Percentiles rank a stretch among this genome's conserved stretches.
These are phyloP conservation scores for Boletus semigastroideus DNA, from an alignment of 1,284 basidiomycete species.

Conservation along the genomic window DNA sequence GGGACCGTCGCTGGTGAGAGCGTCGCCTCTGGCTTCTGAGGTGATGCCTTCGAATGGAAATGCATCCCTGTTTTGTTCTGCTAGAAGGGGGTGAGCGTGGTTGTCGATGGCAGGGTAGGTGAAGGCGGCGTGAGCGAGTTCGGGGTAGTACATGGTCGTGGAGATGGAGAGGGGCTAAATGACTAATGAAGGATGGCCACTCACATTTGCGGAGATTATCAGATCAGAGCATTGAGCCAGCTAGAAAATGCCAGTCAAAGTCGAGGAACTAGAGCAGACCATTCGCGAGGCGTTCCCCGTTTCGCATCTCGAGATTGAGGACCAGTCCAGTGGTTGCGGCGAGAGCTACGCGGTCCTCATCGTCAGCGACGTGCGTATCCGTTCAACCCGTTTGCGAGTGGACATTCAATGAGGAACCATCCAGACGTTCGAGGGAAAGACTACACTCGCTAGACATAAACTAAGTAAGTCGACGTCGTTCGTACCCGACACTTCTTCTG, in stretches of 20 bases:
- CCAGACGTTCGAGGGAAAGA: conserved; percentile 73
- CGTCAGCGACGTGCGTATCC: conserved; percentile 63
- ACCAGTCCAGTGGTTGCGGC: conserved; percentile 76
- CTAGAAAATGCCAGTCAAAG: conserved; percentile 57
- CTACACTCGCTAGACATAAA: conserved; percentile 68
- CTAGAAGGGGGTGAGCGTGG: conserved; percentile 71
- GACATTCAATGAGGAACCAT: conserved; percentile 1
- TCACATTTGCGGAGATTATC: conserved; percentile 1
- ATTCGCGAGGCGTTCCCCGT: conserved; percentile 61
- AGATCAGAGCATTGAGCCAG: conserved; percentile 8
- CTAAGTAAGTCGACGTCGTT: conserved; percentile 46
- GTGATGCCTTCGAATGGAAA: conserved; percentile 61
- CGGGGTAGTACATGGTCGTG: conserved; percentile 34
- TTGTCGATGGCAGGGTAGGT: conserved; percentile 63
- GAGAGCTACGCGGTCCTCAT: conserved; percentile 72
- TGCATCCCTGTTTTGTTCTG: conserved; percentile 41
- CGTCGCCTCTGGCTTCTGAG: conserved; percentile 59
- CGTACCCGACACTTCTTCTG: not conserved
- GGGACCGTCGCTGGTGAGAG: conserved; percentile 48
- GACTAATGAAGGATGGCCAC: not conserved
- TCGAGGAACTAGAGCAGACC: conserved; percentile 53
- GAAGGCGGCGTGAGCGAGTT: conserved; percentile 30
- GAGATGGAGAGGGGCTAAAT: conserved; percentile 1
- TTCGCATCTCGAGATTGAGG: conserved; percentile 66
- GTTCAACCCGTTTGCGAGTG: not conserved